Base-by-base conservation (phyloP, 306 rosid species). In the Begonia loranthoides region DNA sequence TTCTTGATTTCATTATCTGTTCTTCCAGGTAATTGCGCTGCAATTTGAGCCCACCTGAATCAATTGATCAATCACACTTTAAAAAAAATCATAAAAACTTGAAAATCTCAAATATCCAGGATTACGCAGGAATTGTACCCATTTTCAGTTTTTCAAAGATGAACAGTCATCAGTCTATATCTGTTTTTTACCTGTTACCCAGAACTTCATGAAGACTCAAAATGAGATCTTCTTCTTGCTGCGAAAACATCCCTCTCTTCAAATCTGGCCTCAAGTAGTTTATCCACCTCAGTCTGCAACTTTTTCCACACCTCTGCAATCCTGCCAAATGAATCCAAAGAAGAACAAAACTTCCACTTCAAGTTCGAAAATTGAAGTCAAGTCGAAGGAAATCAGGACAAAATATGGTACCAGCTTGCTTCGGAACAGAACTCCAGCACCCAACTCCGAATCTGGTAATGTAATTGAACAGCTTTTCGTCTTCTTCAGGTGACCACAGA, bases 381-480 rank as follows among this genome's bases (percentile, higher is more conserved):
- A 47, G 15, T 4, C 17, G 16, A 47, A 47, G 9, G 13, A 52
- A 49, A 49, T 49, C 12, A 15, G 9, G 9, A n/a, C 22, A 12
- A 12, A 14, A 13, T 13, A 15, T 9, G 15, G 17, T 66, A 89
- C 97, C 97, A 43, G 97, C 97, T 56, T 68, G 88, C 63, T 88
- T 88, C 0, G 97, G 97, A 51, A 88, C 97, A 0, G 97, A 88
- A 56, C 97, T 88, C 97, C 97, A 88, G 73, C 97, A 88, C 9
- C 97, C 97, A 68, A 88, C 88, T 17, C 97, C 97, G 19, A 84
- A 88, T 55, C 76, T 66, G 2, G 95, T 81, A 24, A 88, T 81
- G 79, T 84, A 71, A 66, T 88, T 88, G 80, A 73, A 88, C 5
- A 87, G 88, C 51, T 87, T 87, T 59, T 87, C 94, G 57, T 87